Evolutionary conservation across 345 rosid species (phyloP), one percentile per base, ranked within the genome.

Genomic region (Schrenkiella parvula): DNA sequence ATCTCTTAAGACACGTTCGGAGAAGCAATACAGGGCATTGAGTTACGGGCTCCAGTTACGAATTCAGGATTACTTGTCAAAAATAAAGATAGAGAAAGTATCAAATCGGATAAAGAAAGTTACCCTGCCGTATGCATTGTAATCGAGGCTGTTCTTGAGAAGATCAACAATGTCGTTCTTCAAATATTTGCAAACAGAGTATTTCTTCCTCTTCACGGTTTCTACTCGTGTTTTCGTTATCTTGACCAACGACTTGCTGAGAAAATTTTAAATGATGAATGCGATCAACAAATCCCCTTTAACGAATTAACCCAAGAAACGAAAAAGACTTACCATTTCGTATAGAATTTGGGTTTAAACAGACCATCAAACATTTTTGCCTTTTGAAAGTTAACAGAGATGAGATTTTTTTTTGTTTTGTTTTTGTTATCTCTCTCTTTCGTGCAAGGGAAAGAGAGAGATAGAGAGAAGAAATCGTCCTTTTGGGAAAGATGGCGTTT

Each of bases 81-180:
- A 37, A 10, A 4, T n/a, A n/a, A 31, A 29, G 6, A 39, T 42
- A 53, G 35, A 31, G 12, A 18, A 22, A 53, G 3, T 25, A 19
- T 13, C 3, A 3, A 60, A 47, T 4, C n/a, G 11, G 43, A 13
- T 21, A 54, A 65, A 15, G 11, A 43, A 26, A 28, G 22, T 48
- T 61, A 95, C 99, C 96, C 96, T 87, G 74, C 87, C 84, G 64
- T 83, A 88, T 5, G 99, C 99, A 76, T 86, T 87, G 72, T 79
- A 70, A 73, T 88, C 89, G 66, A 81, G 83, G 59, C 68, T 84
- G 32, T 57, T 83, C 66, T 55, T 79, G 70, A 95, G 89, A 68
- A 95, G 99, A 52, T 89, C 96, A 17, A 83, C 93, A 44, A 92
- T 71, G 81, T 92, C 99, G n/a, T 82, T 88, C 83, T 79, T 89